A percentile compares a stretch with the other conserved stretches of the same genome.
Conservation (phyloP, 2,329 filamentous ascomycete species). For the Periconia sp. region DNA sequence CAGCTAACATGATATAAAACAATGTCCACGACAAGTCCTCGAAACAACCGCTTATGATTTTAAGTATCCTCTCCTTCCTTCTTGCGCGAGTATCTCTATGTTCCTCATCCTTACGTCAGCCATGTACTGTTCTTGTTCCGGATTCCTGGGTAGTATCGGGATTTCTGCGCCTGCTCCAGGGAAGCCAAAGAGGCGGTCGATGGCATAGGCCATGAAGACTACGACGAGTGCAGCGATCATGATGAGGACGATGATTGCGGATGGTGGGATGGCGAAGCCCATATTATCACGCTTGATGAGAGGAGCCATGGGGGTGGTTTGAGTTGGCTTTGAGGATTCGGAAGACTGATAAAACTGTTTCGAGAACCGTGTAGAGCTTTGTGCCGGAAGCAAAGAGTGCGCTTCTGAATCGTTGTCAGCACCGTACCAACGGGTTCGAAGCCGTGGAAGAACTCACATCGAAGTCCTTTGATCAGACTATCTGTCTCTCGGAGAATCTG, state of each 20-base stretch:
- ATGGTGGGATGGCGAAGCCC: constrained; percentile 19
- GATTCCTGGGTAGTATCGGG: constrained; percentile 12
- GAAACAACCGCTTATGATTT: too few species aligned
- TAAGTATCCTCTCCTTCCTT: too few species aligned
- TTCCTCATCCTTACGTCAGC: constrained; percentile 24
- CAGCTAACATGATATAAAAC: too few species aligned
- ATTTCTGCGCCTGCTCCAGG: constrained; percentile 10
- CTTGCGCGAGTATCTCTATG: constrained; percentile 16
- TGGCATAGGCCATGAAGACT: constrained; percentile 24
- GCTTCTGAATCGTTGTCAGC: too few species aligned
- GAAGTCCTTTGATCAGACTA: too few species aligned
- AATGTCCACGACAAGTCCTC: too few species aligned
- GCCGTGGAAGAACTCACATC: too few species aligned
- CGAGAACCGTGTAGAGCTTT: too few species aligned
- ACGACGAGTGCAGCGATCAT: constrained; percentile 21
- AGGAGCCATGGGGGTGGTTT: constrained; percentile 3
- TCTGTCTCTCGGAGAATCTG: too few species aligned
- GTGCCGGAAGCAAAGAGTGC: too few species aligned
- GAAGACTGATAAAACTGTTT: too few species aligned
- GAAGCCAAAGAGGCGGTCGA: constrained; percentile 24
- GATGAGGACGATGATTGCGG: constrained; percentile 26
- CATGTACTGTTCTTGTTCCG: constrained; percentile 30
- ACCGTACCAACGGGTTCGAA: too few species aligned
- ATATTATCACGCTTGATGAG: constrained; percentile 19
- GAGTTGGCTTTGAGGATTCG: not conserved